A percentile compares a stretch with the other conserved stretches of the same genome.
phyloP scores from a whole-genome alignment of 768 basidiomycete species.

The Pleurotus djamor region DNA sequence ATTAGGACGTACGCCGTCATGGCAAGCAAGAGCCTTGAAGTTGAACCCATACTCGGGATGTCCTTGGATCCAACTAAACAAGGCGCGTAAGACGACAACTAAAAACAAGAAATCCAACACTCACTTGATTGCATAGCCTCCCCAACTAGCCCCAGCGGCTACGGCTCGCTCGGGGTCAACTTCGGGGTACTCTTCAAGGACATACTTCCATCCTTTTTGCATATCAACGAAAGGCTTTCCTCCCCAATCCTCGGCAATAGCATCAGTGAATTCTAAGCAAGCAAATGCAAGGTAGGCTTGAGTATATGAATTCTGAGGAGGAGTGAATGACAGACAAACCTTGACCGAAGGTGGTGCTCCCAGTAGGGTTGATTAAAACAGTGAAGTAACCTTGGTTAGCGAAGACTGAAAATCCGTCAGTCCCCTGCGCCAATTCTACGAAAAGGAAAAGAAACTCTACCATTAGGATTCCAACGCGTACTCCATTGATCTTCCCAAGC shows the following conservation, averaged over 20 bases:
- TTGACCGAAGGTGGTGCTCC: conserved; percentile 92
- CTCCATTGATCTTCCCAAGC: conserved; percentile 94
- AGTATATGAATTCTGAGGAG: background rate
- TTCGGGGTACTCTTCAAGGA: conserved; percentile 67
- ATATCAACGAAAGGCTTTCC: conserved; percentile 84
- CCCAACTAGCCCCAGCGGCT: conserved; percentile 82
- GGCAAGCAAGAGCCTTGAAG: conserved; percentile 90
- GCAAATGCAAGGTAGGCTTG: background rate
- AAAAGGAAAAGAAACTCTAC: conserved; percentile 26
- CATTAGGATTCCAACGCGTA: conserved; percentile 89
- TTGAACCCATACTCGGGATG: conserved; percentile 85
- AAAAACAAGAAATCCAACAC: conserved; percentile 11
- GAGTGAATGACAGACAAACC: conserved; percentile 30
- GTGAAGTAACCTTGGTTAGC: conserved; percentile 88
- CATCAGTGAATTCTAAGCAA: conserved; percentile 70
- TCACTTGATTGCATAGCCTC: conserved; percentile 88
- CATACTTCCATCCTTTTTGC: conserved; percentile 70
- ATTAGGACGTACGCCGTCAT: conserved; percentile 71
- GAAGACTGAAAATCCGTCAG: conserved; percentile 50
- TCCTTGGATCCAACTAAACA: conserved; percentile 86
- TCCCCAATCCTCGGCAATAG: conserved; percentile 80
- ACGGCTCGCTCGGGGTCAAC: conserved; percentile 70
- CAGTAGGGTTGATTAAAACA: conserved; percentile 90
- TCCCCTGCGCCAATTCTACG: background rate
- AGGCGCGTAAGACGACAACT: conserved; percentile 5